phyloP scores from a whole-genome alignment of 495 filamentous ascomycete species.

The Acidiella bohemica region DNA sequence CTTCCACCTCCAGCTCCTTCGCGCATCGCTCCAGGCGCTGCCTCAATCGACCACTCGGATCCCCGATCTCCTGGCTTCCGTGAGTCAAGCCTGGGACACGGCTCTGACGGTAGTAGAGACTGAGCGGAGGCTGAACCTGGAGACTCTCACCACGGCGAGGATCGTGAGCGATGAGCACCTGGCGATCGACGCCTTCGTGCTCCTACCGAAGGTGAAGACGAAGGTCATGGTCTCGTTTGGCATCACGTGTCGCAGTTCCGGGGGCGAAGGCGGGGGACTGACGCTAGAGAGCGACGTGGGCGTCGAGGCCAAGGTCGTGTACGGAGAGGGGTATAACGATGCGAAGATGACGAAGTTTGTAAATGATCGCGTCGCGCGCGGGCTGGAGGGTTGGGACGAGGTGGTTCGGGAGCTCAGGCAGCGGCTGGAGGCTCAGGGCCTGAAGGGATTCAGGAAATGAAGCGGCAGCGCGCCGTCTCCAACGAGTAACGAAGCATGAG shows the following conservation, averaged over 20 bases:
- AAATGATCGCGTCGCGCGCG: constrained; percentile 21
- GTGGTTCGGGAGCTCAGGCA: constrained; percentile 43
- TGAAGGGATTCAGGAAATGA: constrained; percentile 29
- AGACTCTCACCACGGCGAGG: constrained; percentile 38
- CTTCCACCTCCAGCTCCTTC: constrained; percentile 57
- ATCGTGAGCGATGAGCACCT: constrained; percentile 46
- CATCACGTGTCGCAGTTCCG: no score
- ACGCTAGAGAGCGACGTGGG: no score
- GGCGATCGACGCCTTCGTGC: constrained; percentile 37
- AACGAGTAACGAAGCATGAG: no score
- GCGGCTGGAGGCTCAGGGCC: constrained; percentile 41
- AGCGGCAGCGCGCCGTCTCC: no score
- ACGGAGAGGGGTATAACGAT: constrained; percentile 53
- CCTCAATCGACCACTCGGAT: constrained; percentile 37
- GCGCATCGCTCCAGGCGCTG: constrained; percentile 42
- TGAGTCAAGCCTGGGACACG: constrained; percentile 47
- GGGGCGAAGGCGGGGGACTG: no score
- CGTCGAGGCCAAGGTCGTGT: constrained; percentile 40
- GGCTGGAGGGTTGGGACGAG: constrained; percentile 37
- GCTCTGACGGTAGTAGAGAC: constrained; percentile 39
- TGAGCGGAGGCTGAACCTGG: constrained; percentile 40
- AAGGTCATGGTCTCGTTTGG: constrained; percentile 47
- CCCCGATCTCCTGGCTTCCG: constrained; percentile 39
- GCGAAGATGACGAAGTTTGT: constrained; percentile 50
- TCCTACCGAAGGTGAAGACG: constrained; percentile 44